A percentile compares a stretch with the other conserved stretches of the same genome.
These are phyloP conservation scores for Phanerochaete sordida DNA, from an alignment of 768 basidiomycete genomes.

Conservation along the genomic window DNA sequence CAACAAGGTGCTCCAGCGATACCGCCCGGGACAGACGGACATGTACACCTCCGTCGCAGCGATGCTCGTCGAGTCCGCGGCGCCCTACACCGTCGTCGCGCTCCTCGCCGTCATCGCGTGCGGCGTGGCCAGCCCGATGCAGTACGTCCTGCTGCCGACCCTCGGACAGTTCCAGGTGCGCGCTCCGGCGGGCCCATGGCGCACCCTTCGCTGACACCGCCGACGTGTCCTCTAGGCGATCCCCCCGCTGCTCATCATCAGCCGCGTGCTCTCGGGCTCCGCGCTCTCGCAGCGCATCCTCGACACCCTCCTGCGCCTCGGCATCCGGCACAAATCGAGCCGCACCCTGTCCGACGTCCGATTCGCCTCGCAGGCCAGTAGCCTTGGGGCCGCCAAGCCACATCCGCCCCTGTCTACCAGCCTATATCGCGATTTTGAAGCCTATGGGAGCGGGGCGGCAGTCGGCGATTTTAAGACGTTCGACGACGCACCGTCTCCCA, in stretches of 20 bases:
- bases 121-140: slow-evolving; percentile 16
- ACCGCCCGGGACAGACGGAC: neutral
- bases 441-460: no score
- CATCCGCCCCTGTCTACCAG: no score
- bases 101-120: slow-evolving; percentile 17
- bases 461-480: no score
- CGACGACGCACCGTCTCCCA: no score
- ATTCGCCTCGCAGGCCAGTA: neutral
- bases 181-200: neutral
- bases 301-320: no score
- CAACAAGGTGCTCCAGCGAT: neutral
- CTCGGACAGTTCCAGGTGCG: slow-evolving; percentile 24
- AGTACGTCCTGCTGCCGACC: slow-evolving; percentile 21
- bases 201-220: neutral
- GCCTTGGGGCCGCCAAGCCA: neutral
- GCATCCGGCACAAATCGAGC: neutral
- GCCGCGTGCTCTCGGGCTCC: slow-evolving; percentile 15
- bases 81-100: slow-evolving; percentile 17
- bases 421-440: no score
- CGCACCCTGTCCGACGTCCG: neutral
- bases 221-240: slow-evolving; percentile 14
- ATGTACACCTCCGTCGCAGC: slow-evolving; percentile 17
- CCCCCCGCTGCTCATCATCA: slow-evolving; percentile 19
- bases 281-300: slow-evolving; percentile 9
- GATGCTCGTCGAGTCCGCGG: slow-evolving; percentile 22